Conservation (phyloP, 306 rosid genomes). For the Morella rubra region DNA sequence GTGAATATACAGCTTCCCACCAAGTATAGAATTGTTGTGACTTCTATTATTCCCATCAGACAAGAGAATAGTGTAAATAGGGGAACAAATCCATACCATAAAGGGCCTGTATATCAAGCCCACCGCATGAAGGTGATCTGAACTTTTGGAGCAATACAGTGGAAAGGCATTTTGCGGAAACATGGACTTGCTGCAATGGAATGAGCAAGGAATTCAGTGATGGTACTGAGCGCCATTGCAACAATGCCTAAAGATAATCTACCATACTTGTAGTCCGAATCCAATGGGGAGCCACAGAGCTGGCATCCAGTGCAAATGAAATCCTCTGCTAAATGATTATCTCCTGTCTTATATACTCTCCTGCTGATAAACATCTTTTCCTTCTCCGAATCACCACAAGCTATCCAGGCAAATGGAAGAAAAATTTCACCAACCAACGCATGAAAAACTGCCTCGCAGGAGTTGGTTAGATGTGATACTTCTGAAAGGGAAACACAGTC, state of each 20-base stretch:
- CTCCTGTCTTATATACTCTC: constrained; percentile 44
- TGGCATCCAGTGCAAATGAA: constrained; percentile 81
- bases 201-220: constrained; percentile 22
- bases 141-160: constrained; percentile 60
- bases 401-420: constrained; percentile 22
- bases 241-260: constrained; percentile 2
- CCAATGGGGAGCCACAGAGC: constrained; percentile 72
- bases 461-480: constrained; percentile 39
- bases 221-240: constrained; percentile 16
- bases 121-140: constrained; percentile 54
- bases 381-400: constrained; percentile 35
- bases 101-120: constrained; percentile 75
- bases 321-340: constrained; percentile 48
- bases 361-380: constrained; percentile 64
- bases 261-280: constrained; percentile 40
- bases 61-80: constrained; percentile 14
- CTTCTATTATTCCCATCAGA: constrained; percentile 13
- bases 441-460: constrained; percentile 52
- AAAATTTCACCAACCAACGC: constrained; percentile 71
- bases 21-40: neutral
- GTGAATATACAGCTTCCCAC: neutral
- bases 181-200: constrained; percentile 29
- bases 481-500: constrained; percentile 52
- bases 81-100: constrained; percentile 49
- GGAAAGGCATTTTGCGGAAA: constrained; percentile 41